A percentile compares a stretch with the other conserved stretches of the same genome.
phyloP scores from a whole-genome alignment of 202 grass and related monocot genomes.

The Sporobolus alterniflorus region DNA sequence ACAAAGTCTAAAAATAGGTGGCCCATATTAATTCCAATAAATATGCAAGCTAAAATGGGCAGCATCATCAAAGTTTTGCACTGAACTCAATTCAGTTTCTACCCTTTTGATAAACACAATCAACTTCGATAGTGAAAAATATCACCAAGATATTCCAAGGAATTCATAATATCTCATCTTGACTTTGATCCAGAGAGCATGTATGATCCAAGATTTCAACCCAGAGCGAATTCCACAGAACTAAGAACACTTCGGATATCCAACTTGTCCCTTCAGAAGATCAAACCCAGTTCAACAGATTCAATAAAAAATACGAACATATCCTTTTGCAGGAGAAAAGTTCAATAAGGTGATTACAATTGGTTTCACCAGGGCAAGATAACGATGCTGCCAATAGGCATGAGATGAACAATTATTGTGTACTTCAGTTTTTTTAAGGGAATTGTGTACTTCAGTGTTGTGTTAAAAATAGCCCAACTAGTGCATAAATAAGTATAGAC shows the following conservation, averaged over 20 bases:
- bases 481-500: slow-evolving; percentile 12
- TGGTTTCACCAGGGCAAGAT: background rate
- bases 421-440: background rate
- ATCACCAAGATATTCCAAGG: background rate
- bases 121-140: too few species aligned
- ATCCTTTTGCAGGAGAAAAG: background rate
- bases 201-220: background rate
- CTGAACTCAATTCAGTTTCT: too few species aligned
- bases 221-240: background rate
- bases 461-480: slow-evolving; percentile 27
- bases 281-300: background rate
- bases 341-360: background rate
- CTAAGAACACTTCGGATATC: background rate
- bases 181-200: background rate
- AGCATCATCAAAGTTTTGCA: too few species aligned
- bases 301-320: background rate
- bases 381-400: background rate
- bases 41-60: too few species aligned
- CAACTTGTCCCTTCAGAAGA: background rate
- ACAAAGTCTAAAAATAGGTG: too few species aligned
- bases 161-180: background rate
- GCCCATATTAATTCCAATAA: too few species aligned
- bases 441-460: background rate
- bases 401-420: background rate
- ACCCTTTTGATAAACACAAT: too few species aligned